phyloP scores from a whole-genome alignment of 2,329 filamentous ascomycete genomes.

The Pezicula radicicola region DNA sequence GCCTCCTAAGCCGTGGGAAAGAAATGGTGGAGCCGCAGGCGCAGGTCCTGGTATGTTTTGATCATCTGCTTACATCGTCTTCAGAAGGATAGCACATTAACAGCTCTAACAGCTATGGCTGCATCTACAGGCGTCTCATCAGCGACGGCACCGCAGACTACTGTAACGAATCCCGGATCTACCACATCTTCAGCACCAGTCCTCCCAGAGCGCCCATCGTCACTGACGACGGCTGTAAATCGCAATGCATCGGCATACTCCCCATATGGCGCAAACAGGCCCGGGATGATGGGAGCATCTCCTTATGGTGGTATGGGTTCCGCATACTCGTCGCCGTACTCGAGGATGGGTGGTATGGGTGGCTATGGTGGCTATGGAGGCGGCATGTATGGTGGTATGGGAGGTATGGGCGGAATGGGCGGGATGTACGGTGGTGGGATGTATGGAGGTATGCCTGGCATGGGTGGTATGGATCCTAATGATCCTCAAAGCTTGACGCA shows the following conservation, averaged over 20 bases:
- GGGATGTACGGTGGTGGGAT: slow-evolving; percentile 47
- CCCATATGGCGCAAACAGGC: slow-evolving; percentile 51
- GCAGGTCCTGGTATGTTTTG: slow-evolving; percentile 25
- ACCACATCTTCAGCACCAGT: slow-evolving; percentile 52
- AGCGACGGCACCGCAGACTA: slow-evolving; percentile 39
- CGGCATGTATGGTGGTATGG: slow-evolving; percentile 36
- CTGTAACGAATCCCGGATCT: slow-evolving; percentile 35
- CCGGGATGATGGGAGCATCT: slow-evolving; percentile 44
- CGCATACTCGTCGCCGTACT: slow-evolving; percentile 51
- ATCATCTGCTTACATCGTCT: not conserved
- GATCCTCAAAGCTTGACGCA: slow-evolving; percentile 94
- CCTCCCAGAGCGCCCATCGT: slow-evolving; percentile 76
- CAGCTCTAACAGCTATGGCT: slow-evolving; percentile 28
- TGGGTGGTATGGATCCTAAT: slow-evolving; percentile 60
- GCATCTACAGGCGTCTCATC: slow-evolving; percentile 32
- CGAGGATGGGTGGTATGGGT: slow-evolving; percentile 36
- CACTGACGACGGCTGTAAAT: slow-evolving; percentile 77
- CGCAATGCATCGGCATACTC: slow-evolving; percentile 86
- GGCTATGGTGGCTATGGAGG: slow-evolving; percentile 36
- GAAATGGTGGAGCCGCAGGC: slow-evolving; percentile 49
- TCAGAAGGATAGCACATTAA: slow-evolving; percentile 4
- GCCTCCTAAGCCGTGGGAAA: slow-evolving; percentile 97
- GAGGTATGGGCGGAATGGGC: slow-evolving; percentile 29
- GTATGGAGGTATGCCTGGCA: slow-evolving; percentile 36
- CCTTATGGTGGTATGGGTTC: slow-evolving; percentile 32